A percentile compares a stretch with the other conserved stretches of the same genome.
These are phyloP conservation scores for Sporothrix brasiliensis DNA, from an alignment of 2,329 filamentous ascomycete species.

Conservation along the genomic window DNA sequence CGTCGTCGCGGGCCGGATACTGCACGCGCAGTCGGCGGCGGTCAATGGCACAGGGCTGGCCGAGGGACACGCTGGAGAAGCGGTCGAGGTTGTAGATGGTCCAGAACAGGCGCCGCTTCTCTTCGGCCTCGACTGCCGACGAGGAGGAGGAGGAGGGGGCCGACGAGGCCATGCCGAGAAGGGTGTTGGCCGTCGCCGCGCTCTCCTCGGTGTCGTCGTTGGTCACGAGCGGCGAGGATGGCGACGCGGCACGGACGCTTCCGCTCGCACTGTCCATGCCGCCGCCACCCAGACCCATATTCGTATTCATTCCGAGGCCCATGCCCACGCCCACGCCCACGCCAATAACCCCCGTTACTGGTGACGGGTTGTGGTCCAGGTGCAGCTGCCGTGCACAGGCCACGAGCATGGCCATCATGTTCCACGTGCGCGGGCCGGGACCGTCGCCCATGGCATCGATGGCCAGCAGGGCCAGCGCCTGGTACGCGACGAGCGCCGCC, in stretches of 20 bases:
- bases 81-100: conserved; percentile 34
- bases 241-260: neutral
- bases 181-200: neutral
- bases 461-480: conserved; percentile 32
- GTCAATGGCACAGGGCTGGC: conserved; percentile 33
- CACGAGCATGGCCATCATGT: conserved; percentile 35
- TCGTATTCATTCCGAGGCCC: too few species aligned
- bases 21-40: conserved; percentile 28
- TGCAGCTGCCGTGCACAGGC: conserved; percentile 31
- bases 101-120: conserved; percentile 35
- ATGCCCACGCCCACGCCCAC: too few species aligned
- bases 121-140: conserved; percentile 30
- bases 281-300: too few species aligned
- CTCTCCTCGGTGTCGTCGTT: conserved; percentile 23
- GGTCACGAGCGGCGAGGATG: conserved; percentile 13
- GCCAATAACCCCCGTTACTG: neutral
- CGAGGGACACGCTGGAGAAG: conserved; percentile 32
- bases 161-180: neutral
- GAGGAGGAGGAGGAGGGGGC: neutral
- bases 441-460: conserved; percentile 32
- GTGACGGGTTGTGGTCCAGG: conserved; percentile 26
- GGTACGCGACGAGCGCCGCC: conserved; percentile 27
- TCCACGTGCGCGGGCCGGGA: conserved; percentile 33
- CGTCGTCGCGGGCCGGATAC: conserved; percentile 30
- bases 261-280: neutral